Evolutionary conservation across 129 eudicot species (phyloP), one percentile per base, ranked within the genome.

Genomic region (Ambrosia trifida): DNA sequence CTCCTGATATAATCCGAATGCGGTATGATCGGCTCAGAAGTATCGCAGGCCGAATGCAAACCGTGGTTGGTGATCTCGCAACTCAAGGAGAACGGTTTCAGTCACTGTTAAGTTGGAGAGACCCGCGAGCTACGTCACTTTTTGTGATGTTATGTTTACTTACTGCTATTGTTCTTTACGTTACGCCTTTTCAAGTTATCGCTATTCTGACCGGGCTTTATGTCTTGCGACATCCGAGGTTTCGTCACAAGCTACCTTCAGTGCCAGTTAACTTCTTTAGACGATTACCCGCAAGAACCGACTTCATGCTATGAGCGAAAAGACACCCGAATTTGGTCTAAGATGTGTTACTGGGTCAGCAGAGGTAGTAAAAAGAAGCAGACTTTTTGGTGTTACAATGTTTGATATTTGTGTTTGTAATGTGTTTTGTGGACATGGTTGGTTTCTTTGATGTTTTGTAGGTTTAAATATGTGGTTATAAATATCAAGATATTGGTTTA

Each of bases 11-110:
- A 28, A 3, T 66, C 20, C 58, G 72, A n/a, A 66, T 66, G 72
- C 38, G 72, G 57, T 66, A 66, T 46, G 72, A 66, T 44, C 72
- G 72, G 43, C 38, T 66, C 41, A 46, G 72, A 66, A 66, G 72
- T 7, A 41, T 66, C 4, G 40, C 57, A 18, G 72, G 72, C 10
- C 56, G 58, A 20, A 66, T 66, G 72, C 72, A 66, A 28, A 66
- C 72, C 8, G 72, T 66, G 56, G 24, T 66, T 13, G 72, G 72
- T 46, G 72, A 66, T 67, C 2, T 40, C 4, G 51, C 51, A 17
- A 64, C 67, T 62, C 67, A 62, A 62, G 47, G 67, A 7, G 67
- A 62, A 36, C 67, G 67, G 67, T 62, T 62, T 35, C 67, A 35
- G 46, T 62, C 67, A 0, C 67, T 62, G 7, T 7, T 62, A 35